Evolutionary conservation across 345 rosid species (phyloP).

Genomic region (Gossypium raimondii): DNA sequence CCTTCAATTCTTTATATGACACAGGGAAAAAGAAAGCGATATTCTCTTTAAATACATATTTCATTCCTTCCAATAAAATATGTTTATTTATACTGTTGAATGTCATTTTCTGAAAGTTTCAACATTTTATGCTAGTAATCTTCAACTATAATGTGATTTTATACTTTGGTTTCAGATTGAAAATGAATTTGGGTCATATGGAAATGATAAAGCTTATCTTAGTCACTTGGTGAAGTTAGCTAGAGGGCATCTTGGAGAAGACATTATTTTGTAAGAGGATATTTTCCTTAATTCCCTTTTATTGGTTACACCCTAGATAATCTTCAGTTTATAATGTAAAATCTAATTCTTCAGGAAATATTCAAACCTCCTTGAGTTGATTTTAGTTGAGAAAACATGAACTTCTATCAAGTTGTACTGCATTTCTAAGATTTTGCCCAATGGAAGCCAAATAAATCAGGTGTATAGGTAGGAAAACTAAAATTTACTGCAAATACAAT

Average conservation of each 20-base stretch:
- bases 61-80: not conserved
- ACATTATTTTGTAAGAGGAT: constrained; percentile 60
- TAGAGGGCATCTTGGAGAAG: constrained; percentile 55
- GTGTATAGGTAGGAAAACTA: not conserved
- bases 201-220: constrained; percentile 82
- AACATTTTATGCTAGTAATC: constrained; percentile 10
- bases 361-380: not conserved
- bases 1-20: not conserved
- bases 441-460: not conserved
- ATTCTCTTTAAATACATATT: not conserved
- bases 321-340: constrained; percentile 12
- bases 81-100: not conserved
- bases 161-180: constrained; percentile 54
- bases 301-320: not conserved
- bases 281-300: constrained; percentile 12
- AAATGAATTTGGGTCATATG: constrained; percentile 96
- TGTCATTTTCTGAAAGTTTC: constrained; percentile 12
- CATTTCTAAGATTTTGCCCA: not conserved
- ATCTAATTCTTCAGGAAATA: not conserved
- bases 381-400: not conserved
- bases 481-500: not conserved
- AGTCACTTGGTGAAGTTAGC: constrained; percentile 57
- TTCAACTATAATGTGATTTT: constrained; percentile 5
- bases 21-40: not conserved
- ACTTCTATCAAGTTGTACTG: not conserved